phyloP scores from a whole-genome alignment of 2,329 filamentous ascomycete species.

The Sclerotinia nivalis region DNA sequence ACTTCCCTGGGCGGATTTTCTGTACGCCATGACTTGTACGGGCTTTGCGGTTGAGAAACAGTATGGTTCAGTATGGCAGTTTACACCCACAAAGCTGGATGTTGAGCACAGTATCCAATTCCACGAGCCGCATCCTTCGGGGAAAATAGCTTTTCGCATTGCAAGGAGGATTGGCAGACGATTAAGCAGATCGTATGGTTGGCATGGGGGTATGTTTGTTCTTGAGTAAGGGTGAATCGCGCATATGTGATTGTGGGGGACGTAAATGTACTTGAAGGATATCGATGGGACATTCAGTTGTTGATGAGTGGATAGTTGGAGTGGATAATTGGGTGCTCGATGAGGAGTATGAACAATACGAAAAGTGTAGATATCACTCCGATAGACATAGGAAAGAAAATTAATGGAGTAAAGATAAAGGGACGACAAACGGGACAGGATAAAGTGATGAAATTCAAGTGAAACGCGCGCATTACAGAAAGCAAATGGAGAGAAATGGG shows the following conservation, averaged over 20 bases:
- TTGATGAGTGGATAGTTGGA: neutral
- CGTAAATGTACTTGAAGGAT: no score
- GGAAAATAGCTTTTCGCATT: slow-evolving; percentile 51
- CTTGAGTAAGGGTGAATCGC: neutral
- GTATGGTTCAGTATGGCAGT: slow-evolving; percentile 63
- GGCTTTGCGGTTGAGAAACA: slow-evolving; percentile 58
- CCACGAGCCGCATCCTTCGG: slow-evolving; percentile 50
- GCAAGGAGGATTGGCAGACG: slow-evolving; percentile 52
- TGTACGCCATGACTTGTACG: slow-evolving; percentile 51
- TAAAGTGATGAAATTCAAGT: neutral
- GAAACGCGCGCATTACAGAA: neutral
- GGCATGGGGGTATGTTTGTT: slow-evolving; percentile 49
- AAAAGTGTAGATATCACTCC: no score
- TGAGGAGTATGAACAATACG: no score
- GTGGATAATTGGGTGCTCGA: no score
- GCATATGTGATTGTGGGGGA: no score
- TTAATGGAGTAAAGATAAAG: neutral
- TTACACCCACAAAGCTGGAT: slow-evolving; percentile 46
- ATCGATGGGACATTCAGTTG: neutral
- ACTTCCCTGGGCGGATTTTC: slow-evolving; percentile 54
- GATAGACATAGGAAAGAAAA: no score
- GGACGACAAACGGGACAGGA: neutral
- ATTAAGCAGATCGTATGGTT: slow-evolving; percentile 53
- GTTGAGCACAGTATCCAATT: slow-evolving; percentile 49
- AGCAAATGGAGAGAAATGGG: neutral